A percentile compares a stretch with the other conserved stretches of the same genome.
phyloP scores from a whole-genome alignment of 139 green algal genomes.

The Pseudopediastrum boryanum region DNA sequence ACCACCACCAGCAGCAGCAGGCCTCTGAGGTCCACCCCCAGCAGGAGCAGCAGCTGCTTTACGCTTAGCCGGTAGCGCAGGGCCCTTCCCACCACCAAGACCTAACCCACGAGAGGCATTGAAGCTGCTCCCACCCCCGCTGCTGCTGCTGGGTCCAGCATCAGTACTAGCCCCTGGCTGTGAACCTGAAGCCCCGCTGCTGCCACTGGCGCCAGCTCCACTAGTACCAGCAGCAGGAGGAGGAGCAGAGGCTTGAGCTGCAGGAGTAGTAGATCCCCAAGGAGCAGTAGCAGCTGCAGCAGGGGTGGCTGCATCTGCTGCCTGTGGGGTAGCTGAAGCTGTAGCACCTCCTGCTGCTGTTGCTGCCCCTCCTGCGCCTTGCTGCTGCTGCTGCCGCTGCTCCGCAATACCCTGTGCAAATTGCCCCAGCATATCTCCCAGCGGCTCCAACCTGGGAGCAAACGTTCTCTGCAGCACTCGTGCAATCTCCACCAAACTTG shows the following conservation, averaged over 20 bases:
- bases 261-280: neutral
- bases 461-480: slow-evolving; percentile 21
- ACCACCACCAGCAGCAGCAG: neutral
- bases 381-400: slow-evolving; percentile 25
- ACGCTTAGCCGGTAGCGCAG: slow-evolving; percentile 39
- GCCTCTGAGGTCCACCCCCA: neutral
- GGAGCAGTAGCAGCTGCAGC: slow-evolving; percentile 10
- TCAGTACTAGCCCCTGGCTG: neutral
- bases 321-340: neutral
- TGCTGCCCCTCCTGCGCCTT: slow-evolving; percentile 1
- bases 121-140: neutral
- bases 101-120: slow-evolving; percentile 33
- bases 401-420: too few species aligned
- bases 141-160: slow-evolving; percentile 16
- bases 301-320: slow-evolving; percentile 5
- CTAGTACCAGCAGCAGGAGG: slow-evolving; percentile 3
- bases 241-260: neutral
- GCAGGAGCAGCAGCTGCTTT: slow-evolving; percentile 35
- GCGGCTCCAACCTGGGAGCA: slow-evolving; percentile 19
- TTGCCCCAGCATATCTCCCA: neutral
- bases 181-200: neutral
- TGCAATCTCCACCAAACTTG: slow-evolving; percentile 16
- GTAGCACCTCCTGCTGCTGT: neutral
- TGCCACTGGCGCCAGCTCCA: neutral
- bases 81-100: slow-evolving; percentile 22